phyloP scores from a whole-genome alignment of 148 eudicot species.

The Rhododendron henanense region DNA sequence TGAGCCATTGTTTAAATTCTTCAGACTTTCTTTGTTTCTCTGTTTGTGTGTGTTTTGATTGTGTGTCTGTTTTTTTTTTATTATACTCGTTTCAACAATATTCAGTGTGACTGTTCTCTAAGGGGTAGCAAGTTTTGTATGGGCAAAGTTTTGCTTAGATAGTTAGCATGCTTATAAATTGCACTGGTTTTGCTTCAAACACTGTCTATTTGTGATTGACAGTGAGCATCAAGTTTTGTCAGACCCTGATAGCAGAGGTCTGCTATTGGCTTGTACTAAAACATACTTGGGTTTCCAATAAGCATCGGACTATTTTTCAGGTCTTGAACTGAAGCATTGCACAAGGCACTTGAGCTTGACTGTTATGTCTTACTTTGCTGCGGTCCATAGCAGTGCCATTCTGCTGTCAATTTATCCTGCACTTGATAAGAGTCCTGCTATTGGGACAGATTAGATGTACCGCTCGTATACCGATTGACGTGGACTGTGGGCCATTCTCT shows the following conservation, averaged over 20 bases:
- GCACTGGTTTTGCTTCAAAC: neutral
- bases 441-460: too few species aligned
- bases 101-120: neutral
- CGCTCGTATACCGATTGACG: too few species aligned
- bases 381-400: neutral
- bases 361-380: neutral
- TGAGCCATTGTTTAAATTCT: neutral
- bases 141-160: neutral
- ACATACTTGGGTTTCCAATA: neutral
- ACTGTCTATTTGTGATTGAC: neutral
- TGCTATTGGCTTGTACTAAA: neutral
- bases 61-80: neutral
- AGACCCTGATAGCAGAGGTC: neutral
- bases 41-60: neutral
- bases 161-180: neutral
- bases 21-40: neutral
- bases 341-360: neutral
- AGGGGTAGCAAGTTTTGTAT: neutral
- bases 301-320: neutral
- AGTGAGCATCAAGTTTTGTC: neutral
- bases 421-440: neutral
- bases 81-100: neutral
- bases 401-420: neutral
- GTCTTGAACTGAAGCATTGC: neutral
- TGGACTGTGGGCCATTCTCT: too few species aligned